A percentile compares a stretch with the other conserved stretches of the same genome.
phyloP scores from a whole-genome alignment of 148 eudicot species.

The Agrostemma githago region DNA sequence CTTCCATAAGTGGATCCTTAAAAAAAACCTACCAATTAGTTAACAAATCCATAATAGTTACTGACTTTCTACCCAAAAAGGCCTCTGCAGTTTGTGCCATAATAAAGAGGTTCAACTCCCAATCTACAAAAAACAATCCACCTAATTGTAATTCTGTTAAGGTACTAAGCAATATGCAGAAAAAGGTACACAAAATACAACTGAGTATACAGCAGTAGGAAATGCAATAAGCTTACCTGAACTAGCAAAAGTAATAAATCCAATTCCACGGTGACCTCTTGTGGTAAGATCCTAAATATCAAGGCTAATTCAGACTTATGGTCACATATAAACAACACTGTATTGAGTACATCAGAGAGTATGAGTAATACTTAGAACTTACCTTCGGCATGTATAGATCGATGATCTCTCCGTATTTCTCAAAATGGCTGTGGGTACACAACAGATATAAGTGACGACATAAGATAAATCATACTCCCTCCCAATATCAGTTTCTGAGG shows the following conservation, averaged over 20 bases:
- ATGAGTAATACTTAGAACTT: conserved; percentile 11
- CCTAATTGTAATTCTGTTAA: neutral
- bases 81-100: neutral
- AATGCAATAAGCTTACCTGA: conserved; percentile 44
- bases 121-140: neutral
- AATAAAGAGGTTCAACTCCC: neutral
- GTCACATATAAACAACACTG: neutral
- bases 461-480: neutral
- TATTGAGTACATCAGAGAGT: neutral
- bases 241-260: conserved; percentile 85
- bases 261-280: conserved; percentile 98
- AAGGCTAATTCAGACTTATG: neutral
- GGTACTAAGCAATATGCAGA: neutral
- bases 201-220: neutral
- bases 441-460: neutral
- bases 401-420: conserved; percentile 82
- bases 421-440: conserved; percentile 65
- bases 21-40: neutral
- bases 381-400: conserved; percentile 99
- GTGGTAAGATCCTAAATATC: conserved; percentile 66
- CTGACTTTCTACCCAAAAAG: neutral
- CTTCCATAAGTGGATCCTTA: too few relatives aligned
- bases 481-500: too few relatives aligned
- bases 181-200: neutral
- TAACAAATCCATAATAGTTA: too few relatives aligned